Base-by-base conservation (phyloP, 306 rosid genomes). In the Rosa rugosa region DNA sequence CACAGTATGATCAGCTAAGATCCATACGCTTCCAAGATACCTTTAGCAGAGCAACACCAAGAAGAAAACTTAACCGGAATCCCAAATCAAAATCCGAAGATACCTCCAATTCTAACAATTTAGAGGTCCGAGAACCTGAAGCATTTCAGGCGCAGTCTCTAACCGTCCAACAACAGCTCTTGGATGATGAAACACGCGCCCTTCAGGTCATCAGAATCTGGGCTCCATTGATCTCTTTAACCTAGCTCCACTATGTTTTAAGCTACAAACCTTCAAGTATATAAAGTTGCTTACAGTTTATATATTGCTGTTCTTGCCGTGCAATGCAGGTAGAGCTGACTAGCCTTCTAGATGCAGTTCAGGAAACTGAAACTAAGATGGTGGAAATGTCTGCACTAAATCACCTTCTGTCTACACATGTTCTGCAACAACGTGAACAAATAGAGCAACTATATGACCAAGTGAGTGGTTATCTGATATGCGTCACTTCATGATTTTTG, bases 361-460 rank as follows among this genome's bases (percentile, higher is more conserved):
- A 91, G 53, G 89, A 93, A 85, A 93, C 99, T 4, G 99, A 95
- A 87, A 95, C 93, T n/a, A 95, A 90, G 87, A 93, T 95, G 99
- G 98, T 91, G 75, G 99, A 95, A 88, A 87, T 95, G 97, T 95
- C 99, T 83, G 98, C 99, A 51, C 34, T 95, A 49, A 95, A 95
- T 87, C 99, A 95, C 88, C 88, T 95, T 56, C 80, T 95, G 91
- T 90, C 99, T 71, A 93, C 99, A 1, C 99, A 95, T 79, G 99
- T 95, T 86, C 83, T 93, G 90, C 98, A 90, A 2, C 99, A 95
- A 83, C 90, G 96, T 66, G 96, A 95, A 84, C 99, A 95, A 82
- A 91, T 95, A 83, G 99, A 91, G 87, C 77, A 80, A 83, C 87
- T 95, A 38, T 95, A 93, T 76, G 94, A 93, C 0, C 98, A 95